Conservation (phyloP, 805 yeast species). For the Debaryomyces tyrocola region DNA sequence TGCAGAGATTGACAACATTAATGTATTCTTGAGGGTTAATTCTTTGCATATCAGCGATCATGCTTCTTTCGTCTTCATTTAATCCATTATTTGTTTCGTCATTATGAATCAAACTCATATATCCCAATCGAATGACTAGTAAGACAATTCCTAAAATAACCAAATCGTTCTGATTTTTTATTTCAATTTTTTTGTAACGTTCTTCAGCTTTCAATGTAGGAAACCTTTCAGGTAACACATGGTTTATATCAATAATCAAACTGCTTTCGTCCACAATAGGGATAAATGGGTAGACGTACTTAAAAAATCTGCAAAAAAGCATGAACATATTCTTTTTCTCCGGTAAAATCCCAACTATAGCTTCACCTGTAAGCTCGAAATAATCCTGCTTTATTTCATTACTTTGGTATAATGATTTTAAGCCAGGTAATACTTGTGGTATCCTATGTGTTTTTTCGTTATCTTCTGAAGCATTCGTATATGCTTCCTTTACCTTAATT, state of each 20-base stretch:
- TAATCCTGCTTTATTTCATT: constrained; percentile 21
- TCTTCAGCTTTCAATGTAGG: constrained; percentile 15
- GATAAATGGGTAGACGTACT: constrained; percentile 40
- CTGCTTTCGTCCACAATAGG: constrained; percentile 34
- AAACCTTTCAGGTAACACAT: constrained; percentile 21
- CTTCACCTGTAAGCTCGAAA: constrained; percentile 27
- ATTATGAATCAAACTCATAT: constrained; percentile 39
- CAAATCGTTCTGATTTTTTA: constrained; percentile 33
- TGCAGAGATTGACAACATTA: constrained; percentile 33
- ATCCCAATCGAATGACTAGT: constrained; percentile 33
- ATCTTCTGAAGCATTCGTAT: constrained; percentile 1
- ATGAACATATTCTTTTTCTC: constrained; percentile 20
- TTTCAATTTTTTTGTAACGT: constrained; percentile 18
- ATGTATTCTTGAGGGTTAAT: constrained; percentile 27
- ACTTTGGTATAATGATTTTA: constrained; percentile 20
- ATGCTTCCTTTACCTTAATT: constrained; percentile 15
- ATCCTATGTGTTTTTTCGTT: constrained; percentile 3
- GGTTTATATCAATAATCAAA: constrained; percentile 23
- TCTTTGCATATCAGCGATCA: constrained; percentile 30
- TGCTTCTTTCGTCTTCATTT: constrained; percentile 22
- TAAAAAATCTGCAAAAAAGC: constrained; percentile 33
- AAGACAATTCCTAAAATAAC: constrained; percentile 29
- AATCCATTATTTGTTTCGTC: constrained; percentile 26
- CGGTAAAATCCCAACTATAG: constrained; percentile 32
- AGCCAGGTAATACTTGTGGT: constrained; percentile 17